These are phyloP conservation scores for Fusarium albidum DNA, from an alignment of 2,329 filamentous ascomycete species.

Conservation along the genomic window DNA sequence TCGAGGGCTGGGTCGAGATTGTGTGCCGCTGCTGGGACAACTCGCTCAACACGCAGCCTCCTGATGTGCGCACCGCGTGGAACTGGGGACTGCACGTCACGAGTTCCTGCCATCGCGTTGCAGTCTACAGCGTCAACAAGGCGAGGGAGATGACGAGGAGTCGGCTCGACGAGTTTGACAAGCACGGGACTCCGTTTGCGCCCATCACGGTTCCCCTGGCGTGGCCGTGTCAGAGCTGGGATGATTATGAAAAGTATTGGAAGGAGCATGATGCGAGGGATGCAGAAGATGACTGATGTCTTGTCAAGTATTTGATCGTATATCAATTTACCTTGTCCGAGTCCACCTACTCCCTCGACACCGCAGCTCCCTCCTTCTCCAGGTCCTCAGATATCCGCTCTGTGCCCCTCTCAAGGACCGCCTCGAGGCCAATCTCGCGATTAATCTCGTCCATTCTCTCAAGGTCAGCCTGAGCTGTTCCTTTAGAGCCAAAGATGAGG, in stretches of 20 bases:
- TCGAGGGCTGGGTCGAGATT: conserved; percentile 68
- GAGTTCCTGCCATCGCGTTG: conserved; percentile 66
- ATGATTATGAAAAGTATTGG: conserved; percentile 55
- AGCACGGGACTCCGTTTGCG: conserved; percentile 54
- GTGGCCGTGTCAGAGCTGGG: conserved; percentile 57
- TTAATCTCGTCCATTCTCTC: conserved; percentile 80
- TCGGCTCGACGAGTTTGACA: conserved; percentile 60
- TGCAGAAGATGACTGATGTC: conserved; percentile 27
- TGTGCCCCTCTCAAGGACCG: not conserved
- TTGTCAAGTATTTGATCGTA: not conserved
- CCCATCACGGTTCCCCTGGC: conserved; percentile 63
- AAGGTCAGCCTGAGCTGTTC: conserved; percentile 71
- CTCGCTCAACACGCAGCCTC: conserved; percentile 66
- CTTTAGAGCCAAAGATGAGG: conserved; percentile 71
- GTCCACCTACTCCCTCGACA: too few species aligned
- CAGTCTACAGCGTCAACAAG: conserved; percentile 69
- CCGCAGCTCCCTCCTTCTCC: not conserved
- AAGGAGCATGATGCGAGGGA: conserved; percentile 39
- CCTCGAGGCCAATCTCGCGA: conserved; percentile 67
- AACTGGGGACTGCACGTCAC: conserved; percentile 75
- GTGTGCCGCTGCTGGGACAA: conserved; percentile 70
- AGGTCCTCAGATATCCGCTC: not conserved
- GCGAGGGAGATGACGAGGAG: conserved; percentile 55
- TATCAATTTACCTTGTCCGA: too few species aligned
- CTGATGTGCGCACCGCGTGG: conserved; percentile 62